Evolutionary conservation across 2,329 filamentous ascomycete species (phyloP), one percentile per base, ranked within the genome.

Genomic region (Colletotrichum euphorbiae): DNA sequence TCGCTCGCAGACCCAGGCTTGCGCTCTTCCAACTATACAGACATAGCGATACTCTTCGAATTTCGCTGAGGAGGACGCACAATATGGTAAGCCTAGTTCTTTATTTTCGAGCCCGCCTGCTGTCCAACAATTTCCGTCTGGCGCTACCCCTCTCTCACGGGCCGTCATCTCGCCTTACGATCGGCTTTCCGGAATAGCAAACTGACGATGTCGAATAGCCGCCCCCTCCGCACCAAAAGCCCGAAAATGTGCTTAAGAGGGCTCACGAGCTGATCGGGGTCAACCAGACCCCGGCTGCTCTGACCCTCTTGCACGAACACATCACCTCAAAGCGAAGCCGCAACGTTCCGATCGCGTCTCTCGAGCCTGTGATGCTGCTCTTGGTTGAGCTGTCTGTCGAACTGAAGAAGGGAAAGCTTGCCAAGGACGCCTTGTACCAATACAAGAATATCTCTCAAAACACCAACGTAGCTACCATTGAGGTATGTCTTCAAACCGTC

Each of bases 371-470:
- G 73, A 98, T 99, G 94, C 87, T 98, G 82, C 91, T 98, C 74
- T 91, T 99, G 78, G 95, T 99, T 77, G 94, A 98, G 83, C 89
- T 98, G 69, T 97, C 93, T 74, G 96, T 99, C 77, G 95, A 98
- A 78, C 90, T 98, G 76, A 94, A 96, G 84, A 99, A 98, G 84
- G 96, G 96, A 75, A 99, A 99, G 83, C 88, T 96, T 70, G 96
- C 95, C 81, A 99, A 99, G 87, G 96, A 99, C 84, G 96, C 96
- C 70, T 88, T 99, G 55, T 99, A 98, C 81, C 96, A 98, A 81
- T 99, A 99, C 89, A 99, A 99, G 88, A 99, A 99, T 82, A 98
- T 98, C 74, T 95, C 94, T 63, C 96, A 99, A 82, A 99, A 99
- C 84, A 97, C 95, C 75, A 98, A 98, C 79, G 94, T 99, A 73